These are phyloP conservation scores for Craspedostauros australis DNA, from an alignment of 108 stramenopile species.

Conservation along the genomic window DNA sequence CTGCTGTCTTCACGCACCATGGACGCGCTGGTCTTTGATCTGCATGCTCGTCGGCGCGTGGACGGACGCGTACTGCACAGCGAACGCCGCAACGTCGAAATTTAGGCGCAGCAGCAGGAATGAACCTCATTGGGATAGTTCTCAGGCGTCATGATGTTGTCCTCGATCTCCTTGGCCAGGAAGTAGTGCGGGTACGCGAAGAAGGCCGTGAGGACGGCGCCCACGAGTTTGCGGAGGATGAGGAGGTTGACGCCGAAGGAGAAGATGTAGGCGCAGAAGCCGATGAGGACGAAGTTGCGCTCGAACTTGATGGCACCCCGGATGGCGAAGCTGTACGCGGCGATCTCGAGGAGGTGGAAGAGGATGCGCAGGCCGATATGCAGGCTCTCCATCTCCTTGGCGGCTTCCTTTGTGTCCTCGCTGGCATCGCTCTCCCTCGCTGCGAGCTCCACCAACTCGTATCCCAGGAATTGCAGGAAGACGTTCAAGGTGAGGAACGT, in stretches of 20 bases:
- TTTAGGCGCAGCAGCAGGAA: slow-evolving; percentile 22
- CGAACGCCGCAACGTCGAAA: too few species aligned
- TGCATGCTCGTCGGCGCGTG: too few species aligned
- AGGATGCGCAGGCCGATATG: not conserved
- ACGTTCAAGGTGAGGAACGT: too few species aligned
- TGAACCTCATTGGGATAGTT: slow-evolving; percentile 28
- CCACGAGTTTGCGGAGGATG: too few species aligned
- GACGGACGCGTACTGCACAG: too few species aligned
- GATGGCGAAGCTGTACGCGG: not conserved
- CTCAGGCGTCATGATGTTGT: slow-evolving; percentile 18
- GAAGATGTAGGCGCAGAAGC: too few species aligned
- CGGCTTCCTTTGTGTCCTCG: not conserved
- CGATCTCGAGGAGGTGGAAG: not conserved
- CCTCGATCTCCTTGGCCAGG: slow-evolving; percentile 12
- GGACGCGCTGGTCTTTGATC: too few species aligned
- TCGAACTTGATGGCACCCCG: not conserved
- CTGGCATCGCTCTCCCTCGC: not conserved
- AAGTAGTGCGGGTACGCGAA: slow-evolving; percentile 22
- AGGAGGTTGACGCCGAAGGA: too few species aligned
- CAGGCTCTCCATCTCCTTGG: not conserved
- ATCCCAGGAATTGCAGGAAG: not conserved
- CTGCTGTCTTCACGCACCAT: too few species aligned
- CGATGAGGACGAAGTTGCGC: too few species aligned
- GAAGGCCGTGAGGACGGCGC: not conserved
- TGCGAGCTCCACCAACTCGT: not conserved